These are phyloP conservation scores for Kwoniella europaea DNA, from an alignment of 768 basidiomycete species.

Conservation along the genomic window DNA sequence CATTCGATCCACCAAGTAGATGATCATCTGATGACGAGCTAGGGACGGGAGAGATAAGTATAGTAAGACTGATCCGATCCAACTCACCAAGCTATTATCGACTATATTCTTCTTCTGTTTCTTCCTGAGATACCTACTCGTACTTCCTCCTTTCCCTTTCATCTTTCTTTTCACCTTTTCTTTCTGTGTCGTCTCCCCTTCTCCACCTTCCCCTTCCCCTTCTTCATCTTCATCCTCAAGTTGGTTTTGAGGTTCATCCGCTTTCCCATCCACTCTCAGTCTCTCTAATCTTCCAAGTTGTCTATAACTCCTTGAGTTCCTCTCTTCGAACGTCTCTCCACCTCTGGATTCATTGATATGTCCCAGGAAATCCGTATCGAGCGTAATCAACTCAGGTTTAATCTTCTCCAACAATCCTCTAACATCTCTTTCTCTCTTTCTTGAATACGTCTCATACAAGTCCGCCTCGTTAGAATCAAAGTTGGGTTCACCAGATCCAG, in stretches of 20 bases:
- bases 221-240: constrained; percentile 63
- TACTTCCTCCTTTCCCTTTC: constrained; percentile 77
- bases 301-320: constrained; percentile 41
- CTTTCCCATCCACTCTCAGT: constrained; percentile 73
- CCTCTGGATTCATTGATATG: constrained; percentile 45
- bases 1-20: neutral
- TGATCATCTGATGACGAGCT: neutral
- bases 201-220: constrained; percentile 56
- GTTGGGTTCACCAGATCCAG: constrained; percentile 91
- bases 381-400: constrained; percentile 87
- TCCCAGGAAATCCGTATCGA: constrained; percentile 60
- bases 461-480: constrained; percentile 93
- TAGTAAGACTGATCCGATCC: neutral
- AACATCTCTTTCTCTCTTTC: constrained; percentile 87
- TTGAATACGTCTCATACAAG: constrained; percentile 84
- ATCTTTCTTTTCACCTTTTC: constrained; percentile 73
- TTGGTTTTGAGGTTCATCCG: constrained; percentile 62
- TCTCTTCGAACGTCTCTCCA: constrained; percentile 57
- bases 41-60: neutral
- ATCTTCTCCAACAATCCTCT: constrained; percentile 90
- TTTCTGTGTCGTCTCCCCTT: constrained; percentile 60
- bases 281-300: constrained; percentile 68
- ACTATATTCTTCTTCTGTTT: constrained; percentile 88
- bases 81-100: constrained; percentile 68
- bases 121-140: constrained; percentile 83